A percentile compares a stretch with the other conserved stretches of the same genome.
Evolutionary conservation across 2,329 filamentous ascomycete species (phyloP).

Genomic region (Chaetomium strumarium): DNA sequence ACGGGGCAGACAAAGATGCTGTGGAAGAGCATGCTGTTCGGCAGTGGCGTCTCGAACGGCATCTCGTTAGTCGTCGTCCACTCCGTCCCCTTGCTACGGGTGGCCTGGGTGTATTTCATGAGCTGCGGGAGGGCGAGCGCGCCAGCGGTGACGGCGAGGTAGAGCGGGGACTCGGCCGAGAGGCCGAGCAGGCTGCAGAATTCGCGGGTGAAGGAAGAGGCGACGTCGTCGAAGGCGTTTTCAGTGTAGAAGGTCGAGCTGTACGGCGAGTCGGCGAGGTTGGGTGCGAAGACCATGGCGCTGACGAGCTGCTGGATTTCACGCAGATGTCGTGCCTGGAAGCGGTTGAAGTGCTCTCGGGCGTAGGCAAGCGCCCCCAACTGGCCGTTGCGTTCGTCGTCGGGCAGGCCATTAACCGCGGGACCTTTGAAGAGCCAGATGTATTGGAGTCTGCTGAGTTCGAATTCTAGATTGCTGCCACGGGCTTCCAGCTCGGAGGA

Average conservation of each 20-base stretch:
- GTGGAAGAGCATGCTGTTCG: constrained; percentile 68
- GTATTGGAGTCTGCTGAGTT: constrained; percentile 84
- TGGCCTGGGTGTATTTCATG: constrained; percentile 80
- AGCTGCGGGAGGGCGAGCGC: constrained; percentile 85
- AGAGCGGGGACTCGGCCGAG: constrained; percentile 86
- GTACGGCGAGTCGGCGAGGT: constrained; percentile 74
- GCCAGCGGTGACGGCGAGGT: constrained; percentile 86
- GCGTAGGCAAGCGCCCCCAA: constrained; percentile 70
- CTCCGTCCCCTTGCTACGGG: constrained; percentile 83
- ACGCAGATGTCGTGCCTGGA: constrained; percentile 65
- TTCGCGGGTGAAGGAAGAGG: constrained; percentile 82
- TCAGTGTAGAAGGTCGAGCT: constrained; percentile 63
- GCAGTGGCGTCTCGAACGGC: constrained; percentile 65
- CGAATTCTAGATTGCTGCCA: constrained; percentile 92
- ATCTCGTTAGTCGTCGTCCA: constrained; percentile 92
- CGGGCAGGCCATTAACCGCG: constrained; percentile 47
- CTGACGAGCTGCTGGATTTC: constrained; percentile 79
- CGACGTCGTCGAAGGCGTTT: constrained; percentile 68
- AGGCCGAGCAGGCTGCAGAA: constrained; percentile 90
- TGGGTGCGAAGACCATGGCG: constrained; percentile 72
- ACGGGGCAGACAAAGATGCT: constrained; percentile 98
- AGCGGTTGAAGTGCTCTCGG: constrained; percentile 63
- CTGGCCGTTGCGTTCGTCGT: constrained; percentile 49
- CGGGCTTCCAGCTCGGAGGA: constrained; percentile 66
- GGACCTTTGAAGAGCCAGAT: constrained; percentile 76